Percentiles rank a stretch among this genome's conserved stretches.
These are phyloP conservation scores for Pinus taeda DNA, from an alignment of 75 land plant species.

Conservation along the genomic window DNA sequence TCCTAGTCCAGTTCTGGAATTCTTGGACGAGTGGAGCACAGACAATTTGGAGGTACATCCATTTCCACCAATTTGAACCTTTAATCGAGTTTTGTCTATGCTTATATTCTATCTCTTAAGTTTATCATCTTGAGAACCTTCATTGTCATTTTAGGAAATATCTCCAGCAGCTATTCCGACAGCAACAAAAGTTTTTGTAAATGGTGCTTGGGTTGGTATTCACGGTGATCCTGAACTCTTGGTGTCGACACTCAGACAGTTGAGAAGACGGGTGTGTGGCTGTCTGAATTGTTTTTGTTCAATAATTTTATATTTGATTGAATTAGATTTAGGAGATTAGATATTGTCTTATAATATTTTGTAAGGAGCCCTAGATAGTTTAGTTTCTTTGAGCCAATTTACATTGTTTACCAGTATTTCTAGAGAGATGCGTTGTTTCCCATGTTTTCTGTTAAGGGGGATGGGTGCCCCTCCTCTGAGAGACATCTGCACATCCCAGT, in stretches of 20 bases:
- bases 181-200: slow-evolving; percentile 97
- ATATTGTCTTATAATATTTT: too few species aligned
- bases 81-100: not conserved
- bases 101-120: not conserved
- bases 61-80: not conserved
- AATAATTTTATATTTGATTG: too few species aligned
- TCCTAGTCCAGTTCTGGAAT: slow-evolving; percentile 92
- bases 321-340: too few species aligned
- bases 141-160: slow-evolving; percentile 62
- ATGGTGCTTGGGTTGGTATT: slow-evolving; percentile 99
- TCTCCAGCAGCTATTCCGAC: slow-evolving; percentile 98
- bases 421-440: too few species aligned
- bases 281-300: too few species aligned
- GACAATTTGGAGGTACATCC: slow-evolving; percentile 90
- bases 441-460: too few species aligned
- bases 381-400: too few species aligned
- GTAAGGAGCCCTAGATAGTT: too few species aligned
- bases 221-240: slow-evolving; percentile 97
- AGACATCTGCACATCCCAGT: too few species aligned
- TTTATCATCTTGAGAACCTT: not conserved
- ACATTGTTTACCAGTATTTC: too few species aligned
- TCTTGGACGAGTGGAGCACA: slow-evolving; percentile 99
- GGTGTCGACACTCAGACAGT: slow-evolving; percentile 79
- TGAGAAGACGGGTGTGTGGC: slow-evolving; percentile 77
- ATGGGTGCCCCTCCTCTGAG: too few species aligned